A percentile compares a stretch with the other conserved stretches of the same genome.
Evolutionary conservation across 768 basidiomycete genomes (phyloP).

Genomic region (Phylloporus sp.): DNA sequence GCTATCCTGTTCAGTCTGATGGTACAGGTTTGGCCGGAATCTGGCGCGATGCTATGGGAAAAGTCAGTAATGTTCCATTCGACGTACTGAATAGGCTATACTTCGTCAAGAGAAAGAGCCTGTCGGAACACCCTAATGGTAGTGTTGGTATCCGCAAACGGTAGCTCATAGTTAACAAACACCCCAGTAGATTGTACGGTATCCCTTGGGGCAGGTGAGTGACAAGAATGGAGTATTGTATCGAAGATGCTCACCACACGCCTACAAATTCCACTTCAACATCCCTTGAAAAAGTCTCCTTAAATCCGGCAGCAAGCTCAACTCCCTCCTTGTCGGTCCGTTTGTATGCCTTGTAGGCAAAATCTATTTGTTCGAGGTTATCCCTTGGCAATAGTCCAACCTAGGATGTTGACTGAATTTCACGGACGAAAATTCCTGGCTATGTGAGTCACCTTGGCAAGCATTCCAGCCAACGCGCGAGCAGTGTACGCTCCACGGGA

Average conservation of each 20-base stretch:
- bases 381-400: conserved; percentile 67
- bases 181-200: conserved; percentile 77
- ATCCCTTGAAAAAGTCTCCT: conserved; percentile 62
- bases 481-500: conserved; percentile 67
- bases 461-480: conserved; percentile 71
- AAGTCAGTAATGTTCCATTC: conserved; percentile 7
- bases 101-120: conserved; percentile 75
- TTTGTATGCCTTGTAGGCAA: conserved; percentile 73
- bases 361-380: conserved; percentile 65
- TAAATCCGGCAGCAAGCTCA: conserved; percentile 60
- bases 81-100: conserved; percentile 21
- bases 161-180: conserved; percentile 54
- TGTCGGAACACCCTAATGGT: conserved; percentile 72
- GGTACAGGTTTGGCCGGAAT: conserved; percentile 62
- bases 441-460: conserved; percentile 52
- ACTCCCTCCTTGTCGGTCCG: conserved; percentile 44
- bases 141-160: conserved; percentile 62
- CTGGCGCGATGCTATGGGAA: conserved; percentile 54
- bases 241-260: conserved; percentile 51
- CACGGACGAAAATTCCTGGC: neutral
- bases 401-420: conserved; percentile 20
- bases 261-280: conserved; percentile 78
- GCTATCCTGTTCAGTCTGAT: conserved; percentile 32
- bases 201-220: conserved; percentile 46
- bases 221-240: neutral